A percentile compares a stretch with the other conserved stretches of the same genome.
Conservation (phyloP, 768 basidiomycete genomes). For the Cytidiella melzeri region DNA sequence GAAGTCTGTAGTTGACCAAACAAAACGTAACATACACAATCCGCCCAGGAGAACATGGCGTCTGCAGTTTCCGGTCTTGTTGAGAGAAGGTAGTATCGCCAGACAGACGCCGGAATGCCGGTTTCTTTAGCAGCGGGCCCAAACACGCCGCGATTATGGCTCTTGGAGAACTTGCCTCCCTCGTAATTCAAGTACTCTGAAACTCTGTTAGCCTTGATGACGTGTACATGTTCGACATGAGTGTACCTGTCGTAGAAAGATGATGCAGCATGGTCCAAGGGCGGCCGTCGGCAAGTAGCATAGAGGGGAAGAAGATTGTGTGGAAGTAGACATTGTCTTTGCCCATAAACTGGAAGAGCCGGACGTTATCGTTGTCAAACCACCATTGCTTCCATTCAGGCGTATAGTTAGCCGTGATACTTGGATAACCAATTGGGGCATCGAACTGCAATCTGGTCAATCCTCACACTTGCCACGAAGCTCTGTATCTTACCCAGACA, state of each 20-base stretch:
- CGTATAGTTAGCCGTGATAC: constrained; percentile 94
- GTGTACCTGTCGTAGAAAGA: constrained; percentile 86
- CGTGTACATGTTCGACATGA: background rate
- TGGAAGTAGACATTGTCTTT: constrained; percentile 99
- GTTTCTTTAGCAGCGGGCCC: constrained; percentile 93
- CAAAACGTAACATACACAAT: constrained; percentile 57
- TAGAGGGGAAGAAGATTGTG: constrained; percentile 89
- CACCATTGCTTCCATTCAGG: constrained; percentile 97
- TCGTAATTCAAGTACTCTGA: constrained; percentile 97
- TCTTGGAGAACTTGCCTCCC: constrained; percentile 98
- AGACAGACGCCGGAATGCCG: constrained; percentile 88
- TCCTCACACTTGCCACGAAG: no score
- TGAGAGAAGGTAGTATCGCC: constrained; percentile 93
- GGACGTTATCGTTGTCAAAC: constrained; percentile 85
- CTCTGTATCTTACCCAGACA: constrained; percentile 80
- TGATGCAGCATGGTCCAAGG: constrained; percentile 94
- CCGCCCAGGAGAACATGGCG: constrained; percentile 94
- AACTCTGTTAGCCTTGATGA: background rate
- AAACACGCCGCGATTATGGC: constrained; percentile 93
- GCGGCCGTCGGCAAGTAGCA: constrained; percentile 82
- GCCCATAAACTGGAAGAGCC: constrained; percentile 98
- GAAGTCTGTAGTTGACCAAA: background rate
- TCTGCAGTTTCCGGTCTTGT: constrained; percentile 92
- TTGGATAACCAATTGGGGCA: constrained; percentile 93
- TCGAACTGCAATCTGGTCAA: constrained; percentile 60